Base-by-base conservation (phyloP, 129 eudicot genomes). In the Silybum marianum region DNA sequence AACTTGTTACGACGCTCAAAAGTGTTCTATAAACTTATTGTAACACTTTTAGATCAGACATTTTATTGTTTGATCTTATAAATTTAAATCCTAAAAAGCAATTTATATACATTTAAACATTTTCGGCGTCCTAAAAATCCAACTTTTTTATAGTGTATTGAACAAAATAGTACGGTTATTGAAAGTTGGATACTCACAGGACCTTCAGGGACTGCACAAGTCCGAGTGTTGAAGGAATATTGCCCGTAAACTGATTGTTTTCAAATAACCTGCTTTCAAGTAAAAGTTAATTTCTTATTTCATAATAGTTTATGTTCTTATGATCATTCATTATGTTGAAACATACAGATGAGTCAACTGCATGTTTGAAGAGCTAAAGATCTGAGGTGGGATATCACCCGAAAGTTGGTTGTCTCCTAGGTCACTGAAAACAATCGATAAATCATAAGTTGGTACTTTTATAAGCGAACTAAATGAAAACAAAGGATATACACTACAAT, bases 321-420 rank as follows among this genome's bases (percentile, higher is more conserved):
- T 46, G 9, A 48, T 75, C 26, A 51, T 32, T 48, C 54, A n/a
- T 77, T 39, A 69, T 18, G 25, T 13, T 9, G 26, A 69, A 13
- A 78, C 97, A 78, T 90, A 92, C 97, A 90, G 77, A 83, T 92
- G 97, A 30, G 60, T 62, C 63, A 92, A 85, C 23, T 70, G 71
- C 94, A 88, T 66, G 25, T 86, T 75, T 14, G 91, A 32, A 32
- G 36, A 78, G 81, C 67, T 74, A 78, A 92, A 92, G 38, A 92
- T 83, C 63, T 38, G 25, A 32, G 82, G 22, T 71, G 94, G 94
- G 69, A 92, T 85, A 48, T 69, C 78, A 51, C 97, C 97, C 5
- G 94, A 88, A 68, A 92, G 90, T 76, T 83, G 88, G 81, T 92
- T 92, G 70, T 75, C 88, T 63, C 93, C 93, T 23, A 92, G 62